Conservation (phyloP, 345 rosid genomes). For the Leavenworthia alabamica region DNA sequence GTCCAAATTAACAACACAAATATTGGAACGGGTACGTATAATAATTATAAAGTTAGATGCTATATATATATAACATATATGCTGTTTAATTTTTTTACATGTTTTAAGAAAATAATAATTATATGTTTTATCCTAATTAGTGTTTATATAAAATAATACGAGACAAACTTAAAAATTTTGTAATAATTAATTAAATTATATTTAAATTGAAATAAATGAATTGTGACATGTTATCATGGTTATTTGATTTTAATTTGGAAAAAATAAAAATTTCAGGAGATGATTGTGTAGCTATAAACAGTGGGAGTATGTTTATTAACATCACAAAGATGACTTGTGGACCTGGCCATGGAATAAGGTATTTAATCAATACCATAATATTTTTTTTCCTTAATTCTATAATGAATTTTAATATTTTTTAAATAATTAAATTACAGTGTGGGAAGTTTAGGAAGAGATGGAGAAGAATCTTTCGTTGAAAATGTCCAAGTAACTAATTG, state of each 20-base stretch:
- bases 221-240: background rate
- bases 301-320: conserved; percentile 16
- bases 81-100: no score
- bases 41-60: background rate
- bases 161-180: no score
- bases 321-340: conserved; percentile 24
- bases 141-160: no score
- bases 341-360: conserved; percentile 43
- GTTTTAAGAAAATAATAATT: no score
- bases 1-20: conserved; percentile 22
- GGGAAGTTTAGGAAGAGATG: conserved; percentile 49
- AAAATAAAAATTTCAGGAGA: conserved; percentile 34
- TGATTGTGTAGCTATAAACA: conserved; percentile 47
- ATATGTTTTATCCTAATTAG: no score
- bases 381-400: background rate
- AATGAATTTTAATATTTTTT: background rate
- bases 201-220: no score
- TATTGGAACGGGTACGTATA: conserved; percentile 45
- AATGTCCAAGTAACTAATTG: conserved; percentile 33
- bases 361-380: background rate
- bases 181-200: no score
- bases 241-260: background rate
- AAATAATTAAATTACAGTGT: conserved; percentile 29
- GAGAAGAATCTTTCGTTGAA: conserved; percentile 29
- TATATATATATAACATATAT: no score